phyloP scores from a whole-genome alignment of 148 eudicot genomes.

The Rhododendron simsii region DNA sequence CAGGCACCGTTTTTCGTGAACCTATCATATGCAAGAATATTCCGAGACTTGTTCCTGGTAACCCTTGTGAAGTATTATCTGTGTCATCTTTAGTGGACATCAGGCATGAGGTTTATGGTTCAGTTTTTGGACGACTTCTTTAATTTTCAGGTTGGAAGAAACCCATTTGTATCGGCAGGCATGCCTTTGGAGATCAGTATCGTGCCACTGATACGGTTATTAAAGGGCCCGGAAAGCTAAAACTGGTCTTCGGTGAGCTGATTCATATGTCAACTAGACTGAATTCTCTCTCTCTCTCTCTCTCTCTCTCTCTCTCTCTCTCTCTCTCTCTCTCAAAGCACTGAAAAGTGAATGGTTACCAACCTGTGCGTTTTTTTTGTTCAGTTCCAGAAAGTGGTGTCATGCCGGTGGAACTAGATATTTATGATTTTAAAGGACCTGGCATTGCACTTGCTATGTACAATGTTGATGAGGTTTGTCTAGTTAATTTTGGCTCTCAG shows the following conservation, averaged over 20 bases:
- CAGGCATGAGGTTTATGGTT: neutral
- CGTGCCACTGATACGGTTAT: constrained; percentile 64
- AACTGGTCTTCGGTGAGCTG: constrained; percentile 66
- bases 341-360: neutral
- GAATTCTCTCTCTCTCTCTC: neutral
- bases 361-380: neutral
- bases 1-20: constrained; percentile 78
- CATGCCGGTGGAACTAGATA: constrained; percentile 47
- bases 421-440: constrained; percentile 68
- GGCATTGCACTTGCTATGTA: constrained; percentile 84
- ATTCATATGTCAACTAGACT: neutral
- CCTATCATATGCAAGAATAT: constrained; percentile 66
- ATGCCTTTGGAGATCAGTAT: constrained; percentile 83
- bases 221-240: constrained; percentile 68
- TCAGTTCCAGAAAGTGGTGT: constrained; percentile 66
- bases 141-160: constrained; percentile 54
- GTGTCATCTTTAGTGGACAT: neutral
- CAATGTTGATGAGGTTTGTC: constrained; percentile 62
- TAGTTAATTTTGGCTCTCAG: neutral
- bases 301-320: neutral
- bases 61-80: neutral
- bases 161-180: constrained; percentile 76
- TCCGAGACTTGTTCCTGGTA: constrained; percentile 71
- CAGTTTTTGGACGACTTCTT: neutral
- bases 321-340: neutral